Evolutionary conservation across 23 red algal genomes (phyloP).

Genomic region (Gracilaria gracilis): DNA sequence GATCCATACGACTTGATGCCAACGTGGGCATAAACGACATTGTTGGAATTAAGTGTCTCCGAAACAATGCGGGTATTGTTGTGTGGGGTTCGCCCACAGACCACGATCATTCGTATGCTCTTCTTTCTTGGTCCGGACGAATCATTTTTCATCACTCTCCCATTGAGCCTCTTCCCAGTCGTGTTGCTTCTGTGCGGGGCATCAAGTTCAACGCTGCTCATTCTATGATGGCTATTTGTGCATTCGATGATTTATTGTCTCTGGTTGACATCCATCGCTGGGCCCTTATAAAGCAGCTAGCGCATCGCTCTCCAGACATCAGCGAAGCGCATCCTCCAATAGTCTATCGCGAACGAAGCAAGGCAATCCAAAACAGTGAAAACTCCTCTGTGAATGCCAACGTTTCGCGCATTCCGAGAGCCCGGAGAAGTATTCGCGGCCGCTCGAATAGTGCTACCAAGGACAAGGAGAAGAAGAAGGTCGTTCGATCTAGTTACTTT

Average conservation of each 20-base stretch:
- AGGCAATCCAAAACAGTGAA: background rate
- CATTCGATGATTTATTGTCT: background rate
- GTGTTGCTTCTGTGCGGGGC: background rate
- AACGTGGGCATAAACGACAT: conserved; percentile 12
- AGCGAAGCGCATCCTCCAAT: conserved; percentile 12
- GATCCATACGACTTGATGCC: background rate
- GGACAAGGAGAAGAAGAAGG: conserved; percentile 12
- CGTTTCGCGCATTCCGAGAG: conserved; percentile 21
- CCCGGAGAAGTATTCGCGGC: background rate
- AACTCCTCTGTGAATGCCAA: background rate
- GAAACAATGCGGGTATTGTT: conserved; percentile 25
- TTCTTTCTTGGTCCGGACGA: conserved; percentile 30
- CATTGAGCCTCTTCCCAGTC: background rate
- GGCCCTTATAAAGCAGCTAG: conserved; percentile 11
- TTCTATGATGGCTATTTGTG: conserved; percentile 11
- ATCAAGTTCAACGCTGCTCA: conserved; percentile 2
- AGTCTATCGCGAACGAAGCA: conserved; percentile 10
- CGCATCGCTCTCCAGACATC: conserved; percentile 1
- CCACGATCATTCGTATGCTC: background rate
- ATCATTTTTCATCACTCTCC: conserved; percentile 15
- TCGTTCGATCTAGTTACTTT: background rate
- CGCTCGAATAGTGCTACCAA: background rate
- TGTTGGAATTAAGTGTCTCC: conserved; percentile 8
- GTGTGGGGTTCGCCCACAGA: conserved; percentile 24
- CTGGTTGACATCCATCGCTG: conserved; percentile 25